phyloP scores from a whole-genome alignment of 2,329 filamentous ascomycete species.

The Teratosphaeria destructans region DNA sequence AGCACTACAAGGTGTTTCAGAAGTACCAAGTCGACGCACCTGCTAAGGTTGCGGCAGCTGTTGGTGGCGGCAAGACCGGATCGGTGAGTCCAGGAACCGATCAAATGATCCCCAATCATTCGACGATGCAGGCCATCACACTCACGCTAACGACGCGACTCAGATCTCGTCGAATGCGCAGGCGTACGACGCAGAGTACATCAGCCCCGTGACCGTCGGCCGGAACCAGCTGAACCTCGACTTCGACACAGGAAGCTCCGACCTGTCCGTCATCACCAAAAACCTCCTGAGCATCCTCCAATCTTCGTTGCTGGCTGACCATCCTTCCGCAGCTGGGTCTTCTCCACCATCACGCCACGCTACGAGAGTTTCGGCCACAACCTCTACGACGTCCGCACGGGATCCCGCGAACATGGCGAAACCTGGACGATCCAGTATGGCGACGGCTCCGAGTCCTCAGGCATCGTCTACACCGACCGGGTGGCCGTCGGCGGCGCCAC shows the following conservation, averaged over 20 bases:
- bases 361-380: slow-evolving; percentile 44
- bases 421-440: slow-evolving; percentile 53
- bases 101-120: neutral
- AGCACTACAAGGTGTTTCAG: neutral
- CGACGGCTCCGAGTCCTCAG: slow-evolving; percentile 52
- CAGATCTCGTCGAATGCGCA: slow-evolving; percentile 30
- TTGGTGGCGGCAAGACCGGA: neutral
- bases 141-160: slow-evolving; percentile 25
- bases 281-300: neutral
- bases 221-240: slow-evolving; percentile 54
- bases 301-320: neutral
- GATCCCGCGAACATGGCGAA: slow-evolving; percentile 33
- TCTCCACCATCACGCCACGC: slow-evolving; percentile 47
- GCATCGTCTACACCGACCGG: slow-evolving; percentile 55
- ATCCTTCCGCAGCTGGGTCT: slow-evolving; percentile 47
- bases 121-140: neutral
- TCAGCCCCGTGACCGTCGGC: slow-evolving; percentile 51
- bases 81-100: neutral
- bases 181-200: slow-evolving; percentile 30
- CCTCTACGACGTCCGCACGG: slow-evolving; percentile 42
- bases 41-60: neutral
- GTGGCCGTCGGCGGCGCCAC: slow-evolving; percentile 52
- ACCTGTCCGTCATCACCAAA: slow-evolving; percentile 43
- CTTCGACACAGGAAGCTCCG: slow-evolving; percentile 60
- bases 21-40: neutral